Evolutionary conservation across 768 basidiomycete species (phyloP).

Genomic region (Rhodotorula kratochvilovae): DNA sequence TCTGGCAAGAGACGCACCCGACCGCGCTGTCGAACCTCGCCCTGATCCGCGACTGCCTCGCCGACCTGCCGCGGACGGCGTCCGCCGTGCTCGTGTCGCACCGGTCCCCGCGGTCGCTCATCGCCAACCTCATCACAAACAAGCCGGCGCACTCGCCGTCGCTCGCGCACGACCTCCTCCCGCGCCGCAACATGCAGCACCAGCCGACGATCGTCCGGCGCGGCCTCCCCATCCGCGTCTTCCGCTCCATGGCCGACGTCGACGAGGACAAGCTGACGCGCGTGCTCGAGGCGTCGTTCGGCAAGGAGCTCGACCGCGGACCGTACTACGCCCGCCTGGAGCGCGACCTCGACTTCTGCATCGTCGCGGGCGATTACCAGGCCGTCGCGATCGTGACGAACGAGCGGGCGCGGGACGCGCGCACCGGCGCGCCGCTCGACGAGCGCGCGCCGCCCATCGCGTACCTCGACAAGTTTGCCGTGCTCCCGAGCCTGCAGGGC

Average conservation of each 20-base stretch:
- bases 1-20: constrained; percentile 75
- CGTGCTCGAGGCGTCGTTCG: constrained; percentile 85
- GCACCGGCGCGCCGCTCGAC: not conserved
- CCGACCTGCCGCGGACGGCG: constrained; percentile 86
- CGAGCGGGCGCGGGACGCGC: constrained; percentile 46
- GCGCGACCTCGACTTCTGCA: constrained; percentile 75
- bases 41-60: constrained; percentile 77
- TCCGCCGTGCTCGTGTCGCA: constrained; percentile 97
- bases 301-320: constrained; percentile 62
- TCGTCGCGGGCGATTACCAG: constrained; percentile 89
- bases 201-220: constrained; percentile 89
- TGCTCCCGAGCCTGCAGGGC: constrained; percentile 88
- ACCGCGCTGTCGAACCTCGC: constrained; percentile 79
- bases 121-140: constrained; percentile 96
- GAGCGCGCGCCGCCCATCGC: constrained; percentile 54
- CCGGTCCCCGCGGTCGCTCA: constrained; percentile 87
- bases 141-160: constrained; percentile 94
- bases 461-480: constrained; percentile 98
- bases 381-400: constrained; percentile 89
- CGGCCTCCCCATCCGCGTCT: constrained; percentile 78
- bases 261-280: constrained; percentile 68
- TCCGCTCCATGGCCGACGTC: constrained; percentile 59
- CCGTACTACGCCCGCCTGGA: constrained; percentile 77
- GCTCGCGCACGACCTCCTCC: constrained; percentile 85
- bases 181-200: constrained; percentile 70